Percentiles rank a stretch among this genome's conserved stretches.
phyloP scores from a whole-genome alignment of 2,329 filamentous ascomycete genomes.

The Penicillium janthinellum region DNA sequence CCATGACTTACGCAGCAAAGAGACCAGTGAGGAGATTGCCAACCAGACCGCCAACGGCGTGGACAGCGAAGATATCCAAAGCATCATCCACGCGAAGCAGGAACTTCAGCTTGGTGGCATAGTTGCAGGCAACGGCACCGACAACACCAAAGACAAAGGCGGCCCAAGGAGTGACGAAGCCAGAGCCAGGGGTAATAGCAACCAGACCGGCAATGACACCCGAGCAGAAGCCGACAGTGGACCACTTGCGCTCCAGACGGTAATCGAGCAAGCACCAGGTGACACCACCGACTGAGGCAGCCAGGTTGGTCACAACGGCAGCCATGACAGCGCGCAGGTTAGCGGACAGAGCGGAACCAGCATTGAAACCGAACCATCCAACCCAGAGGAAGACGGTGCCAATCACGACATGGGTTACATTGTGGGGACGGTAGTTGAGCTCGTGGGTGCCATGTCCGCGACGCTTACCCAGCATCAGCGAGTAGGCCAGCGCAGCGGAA shows the following conservation, averaged over 20 bases:
- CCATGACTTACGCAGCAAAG: constrained; percentile 68
- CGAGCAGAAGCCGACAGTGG: constrained; percentile 89
- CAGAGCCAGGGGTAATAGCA: constrained; percentile 84
- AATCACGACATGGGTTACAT: constrained; percentile 88
- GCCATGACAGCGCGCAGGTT: constrained; percentile 87
- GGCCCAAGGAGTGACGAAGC: constrained; percentile 82
- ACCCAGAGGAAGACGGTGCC: constrained; percentile 95
- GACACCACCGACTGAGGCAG: constrained; percentile 80
- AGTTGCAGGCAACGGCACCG: constrained; percentile 79
- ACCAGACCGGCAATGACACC: constrained; percentile 86
- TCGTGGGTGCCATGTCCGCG: constrained; percentile 83
- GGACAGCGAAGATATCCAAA: constrained; percentile 85
- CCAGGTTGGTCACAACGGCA: constrained; percentile 80
- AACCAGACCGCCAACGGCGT: constrained; percentile 74
- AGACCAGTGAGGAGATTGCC: constrained; percentile 79
- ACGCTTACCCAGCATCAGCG: constrained; percentile 85
- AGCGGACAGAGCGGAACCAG: constrained; percentile 76
- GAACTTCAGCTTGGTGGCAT: constrained; percentile 89
- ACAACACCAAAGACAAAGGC: constrained; percentile 77
- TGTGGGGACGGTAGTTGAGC: constrained; percentile 89
- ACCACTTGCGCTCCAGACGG: constrained; percentile 86
- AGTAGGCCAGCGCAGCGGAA: constrained; percentile 81
- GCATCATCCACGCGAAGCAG: constrained; percentile 78
- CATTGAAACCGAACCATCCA: constrained; percentile 95
- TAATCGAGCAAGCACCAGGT: constrained; percentile 91